phyloP scores from a whole-genome alignment of 2,329 filamentous ascomycete genomes.

The Periconia sp. region DNA sequence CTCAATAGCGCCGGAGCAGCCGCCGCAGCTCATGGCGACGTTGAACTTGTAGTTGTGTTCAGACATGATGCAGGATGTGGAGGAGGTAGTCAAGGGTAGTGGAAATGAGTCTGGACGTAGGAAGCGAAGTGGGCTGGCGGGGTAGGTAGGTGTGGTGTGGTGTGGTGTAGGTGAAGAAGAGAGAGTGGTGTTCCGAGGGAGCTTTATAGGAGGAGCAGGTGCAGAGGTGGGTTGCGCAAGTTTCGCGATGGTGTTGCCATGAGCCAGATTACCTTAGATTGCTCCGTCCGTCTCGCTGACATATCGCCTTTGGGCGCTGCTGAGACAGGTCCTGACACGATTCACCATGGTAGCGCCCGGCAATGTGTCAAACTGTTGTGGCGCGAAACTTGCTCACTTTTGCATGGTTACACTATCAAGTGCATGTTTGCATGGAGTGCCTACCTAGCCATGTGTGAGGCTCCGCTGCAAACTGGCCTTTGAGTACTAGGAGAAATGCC shows the following conservation, averaged over 20 bases:
- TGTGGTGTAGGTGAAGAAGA: not conserved
- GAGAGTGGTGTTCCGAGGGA: not conserved
- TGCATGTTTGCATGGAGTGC: not conserved
- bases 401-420: not conserved
- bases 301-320: slow-evolving; percentile 20
- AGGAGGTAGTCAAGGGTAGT: slow-evolving; percentile 2
- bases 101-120: slow-evolving; percentile 2
- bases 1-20: slow-evolving; percentile 93
- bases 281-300: slow-evolving; percentile 28
- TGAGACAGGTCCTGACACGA: slow-evolving; percentile 27
- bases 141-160: not conserved
- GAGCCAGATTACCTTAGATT: slow-evolving; percentile 37
- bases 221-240: slow-evolving; percentile 27
- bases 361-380: slow-evolving; percentile 20
- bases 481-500: too few relatives aligned
- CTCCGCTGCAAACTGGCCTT: not conserved
- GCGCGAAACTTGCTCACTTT: slow-evolving; percentile 40
- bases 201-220: slow-evolving; percentile 5
- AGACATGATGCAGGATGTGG: slow-evolving; percentile 55
- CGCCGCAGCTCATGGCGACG: slow-evolving; percentile 90
- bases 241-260: slow-evolving; percentile 37
- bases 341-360: slow-evolving; percentile 20
- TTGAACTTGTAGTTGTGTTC: slow-evolving; percentile 95
- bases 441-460: not conserved
- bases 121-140: slow-evolving; percentile 7